Conservation (phyloP, 768 basidiomycete genomes). For the Panus rudis region DNA sequence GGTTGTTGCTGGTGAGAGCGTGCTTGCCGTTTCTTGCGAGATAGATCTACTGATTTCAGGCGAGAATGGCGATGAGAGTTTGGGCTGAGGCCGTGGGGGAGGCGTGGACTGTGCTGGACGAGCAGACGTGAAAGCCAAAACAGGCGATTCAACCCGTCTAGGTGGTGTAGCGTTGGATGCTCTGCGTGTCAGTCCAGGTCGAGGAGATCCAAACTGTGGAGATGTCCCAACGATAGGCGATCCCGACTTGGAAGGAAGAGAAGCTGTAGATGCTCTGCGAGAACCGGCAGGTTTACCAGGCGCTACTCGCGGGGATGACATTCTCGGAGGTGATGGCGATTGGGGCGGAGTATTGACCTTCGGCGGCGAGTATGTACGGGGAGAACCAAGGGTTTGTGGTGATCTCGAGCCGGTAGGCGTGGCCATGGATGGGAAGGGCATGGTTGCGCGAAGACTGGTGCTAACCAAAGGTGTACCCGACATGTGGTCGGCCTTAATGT, state of each 20-base stretch:
- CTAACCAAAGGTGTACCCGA: constrained; percentile 14
- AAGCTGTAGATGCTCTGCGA: constrained; percentile 8
- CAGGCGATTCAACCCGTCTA: not conserved
- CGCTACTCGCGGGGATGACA: constrained; percentile 4
- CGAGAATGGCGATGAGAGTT: constrained; percentile 16
- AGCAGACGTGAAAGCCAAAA: constrained; percentile 10
- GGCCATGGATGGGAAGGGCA: constrained; percentile 22
- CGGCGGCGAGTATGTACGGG: constrained; percentile 22
- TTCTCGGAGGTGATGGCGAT: constrained; percentile 7
- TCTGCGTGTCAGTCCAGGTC: constrained; percentile 1
- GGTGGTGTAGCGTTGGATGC: constrained; percentile 8
- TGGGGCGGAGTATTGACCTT: constrained; percentile 9
- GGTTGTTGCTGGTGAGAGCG: constrained; percentile 47
- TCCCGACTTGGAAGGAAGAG: constrained; percentile 9
- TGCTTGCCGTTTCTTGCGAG: constrained; percentile 38
- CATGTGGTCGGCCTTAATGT: constrained; percentile 17
- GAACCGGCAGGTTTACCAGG: constrained; percentile 1
- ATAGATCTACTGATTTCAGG: constrained; percentile 26
- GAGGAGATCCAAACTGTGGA: constrained; percentile 6
- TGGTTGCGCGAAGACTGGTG: constrained; percentile 8
- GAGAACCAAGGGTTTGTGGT: constrained; percentile 21
- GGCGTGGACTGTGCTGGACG: constrained; percentile 13
- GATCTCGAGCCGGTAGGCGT: constrained; percentile 23
- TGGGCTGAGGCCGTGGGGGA: constrained; percentile 17
- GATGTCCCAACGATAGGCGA: constrained; percentile 17